Evolutionary conservation across 169 alveolate species (phyloP).

Genomic region (Eimeria nieschulzi): DNA sequence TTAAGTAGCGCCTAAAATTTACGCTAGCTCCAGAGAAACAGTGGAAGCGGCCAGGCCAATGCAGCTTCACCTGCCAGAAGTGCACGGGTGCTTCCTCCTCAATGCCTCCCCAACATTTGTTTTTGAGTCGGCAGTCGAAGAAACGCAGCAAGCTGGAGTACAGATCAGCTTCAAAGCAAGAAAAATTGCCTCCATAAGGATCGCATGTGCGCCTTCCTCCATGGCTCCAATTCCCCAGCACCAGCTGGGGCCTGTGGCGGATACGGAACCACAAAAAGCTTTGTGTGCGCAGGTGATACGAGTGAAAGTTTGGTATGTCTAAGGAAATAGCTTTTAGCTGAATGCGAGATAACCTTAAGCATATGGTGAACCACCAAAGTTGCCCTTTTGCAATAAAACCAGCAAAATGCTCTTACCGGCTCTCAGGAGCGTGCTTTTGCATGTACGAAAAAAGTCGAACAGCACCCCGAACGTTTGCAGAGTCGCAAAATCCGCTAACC

Average conservation of each 20-base stretch:
- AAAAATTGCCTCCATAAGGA: constrained; percentile 77
- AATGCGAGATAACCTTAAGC: too few relatives aligned
- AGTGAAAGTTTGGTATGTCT: not conserved
- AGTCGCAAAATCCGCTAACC: constrained; percentile 80
- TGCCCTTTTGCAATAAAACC: too few relatives aligned
- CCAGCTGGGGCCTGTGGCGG: constrained; percentile 67
- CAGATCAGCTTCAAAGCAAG: constrained; percentile 78
- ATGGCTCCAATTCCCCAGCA: constrained; percentile 82
- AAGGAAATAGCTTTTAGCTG: not conserved
- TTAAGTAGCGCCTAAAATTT: too few relatives aligned
- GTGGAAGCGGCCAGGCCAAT: too few relatives aligned
- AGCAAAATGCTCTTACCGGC: not conserved
- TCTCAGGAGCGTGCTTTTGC: constrained; percentile 65
- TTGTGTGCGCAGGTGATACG: not conserved
- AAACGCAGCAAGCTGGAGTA: constrained; percentile 78
- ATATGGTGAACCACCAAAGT: too few relatives aligned
- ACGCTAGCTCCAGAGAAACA: too few relatives aligned
- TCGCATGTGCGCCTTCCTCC: constrained; percentile 79
- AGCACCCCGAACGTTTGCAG: constrained; percentile 80
- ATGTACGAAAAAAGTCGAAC: constrained; percentile 68
- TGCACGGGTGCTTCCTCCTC: constrained; percentile 77
- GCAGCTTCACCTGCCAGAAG: constrained; percentile 74
- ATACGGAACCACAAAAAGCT: not conserved
- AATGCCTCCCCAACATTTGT: constrained; percentile 78
- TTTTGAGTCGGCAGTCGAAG: constrained; percentile 79